These are phyloP conservation scores for Calvatia gigantea DNA, from an alignment of 768 basidiomycete genomes.

Conservation along the genomic window DNA sequence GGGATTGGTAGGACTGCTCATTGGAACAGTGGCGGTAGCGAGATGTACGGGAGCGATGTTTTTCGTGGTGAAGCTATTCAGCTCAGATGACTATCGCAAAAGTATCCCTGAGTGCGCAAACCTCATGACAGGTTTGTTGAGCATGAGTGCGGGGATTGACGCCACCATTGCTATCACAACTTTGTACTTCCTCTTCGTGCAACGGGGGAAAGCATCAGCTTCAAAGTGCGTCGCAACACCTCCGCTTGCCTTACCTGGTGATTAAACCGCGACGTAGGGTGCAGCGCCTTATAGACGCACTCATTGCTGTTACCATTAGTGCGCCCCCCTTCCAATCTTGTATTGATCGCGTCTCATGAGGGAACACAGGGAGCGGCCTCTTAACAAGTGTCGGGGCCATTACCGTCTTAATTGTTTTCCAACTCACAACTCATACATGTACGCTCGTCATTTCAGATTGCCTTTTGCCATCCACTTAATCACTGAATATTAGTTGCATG, in stretches of 20 bases:
- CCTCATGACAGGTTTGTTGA: slow-evolving; percentile 3
- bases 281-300: neutral
- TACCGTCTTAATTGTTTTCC: neutral
- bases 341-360: neutral
- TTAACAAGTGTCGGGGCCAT: neutral
- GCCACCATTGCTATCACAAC: slow-evolving; percentile 6
- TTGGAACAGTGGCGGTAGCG: neutral
- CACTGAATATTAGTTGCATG: neutral
- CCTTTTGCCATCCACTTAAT: neutral
- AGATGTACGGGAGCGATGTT: neutral
- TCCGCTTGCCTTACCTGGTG: neutral
- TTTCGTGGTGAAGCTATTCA: neutral
- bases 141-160: slow-evolving; percentile 1
- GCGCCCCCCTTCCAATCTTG: neutral
- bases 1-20: neutral
- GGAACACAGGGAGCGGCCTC: neutral
- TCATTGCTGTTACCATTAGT: neutral
- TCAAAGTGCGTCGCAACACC: neutral
- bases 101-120: neutral
- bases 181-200: slow-evolving; percentile 9
- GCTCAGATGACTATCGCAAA: neutral
- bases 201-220: neutral
- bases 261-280: neutral
- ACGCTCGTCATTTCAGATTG: neutral
- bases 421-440: neutral